Base-by-base conservation (phyloP, 345 rosid species). In the Hibiscus trionum region DNA sequence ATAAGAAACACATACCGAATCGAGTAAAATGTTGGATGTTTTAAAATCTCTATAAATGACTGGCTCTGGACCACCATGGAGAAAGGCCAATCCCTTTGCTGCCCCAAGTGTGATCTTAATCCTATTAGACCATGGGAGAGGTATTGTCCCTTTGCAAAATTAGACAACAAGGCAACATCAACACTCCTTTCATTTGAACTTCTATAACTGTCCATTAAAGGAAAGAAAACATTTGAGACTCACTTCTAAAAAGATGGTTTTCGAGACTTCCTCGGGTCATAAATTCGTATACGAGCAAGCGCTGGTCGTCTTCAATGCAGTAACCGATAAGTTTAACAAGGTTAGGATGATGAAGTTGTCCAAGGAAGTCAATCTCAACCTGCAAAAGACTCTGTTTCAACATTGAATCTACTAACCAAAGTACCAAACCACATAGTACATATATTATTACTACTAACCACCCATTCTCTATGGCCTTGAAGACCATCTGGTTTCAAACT, bases 231-330 rank as follows among this genome's bases (percentile, higher is more conserved):
- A 63, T 37, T 12, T 63, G 11, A n/a, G 53, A 82, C 94, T 80
- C 81, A 95, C 99, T 90, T 82, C 97, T 86, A 77, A 95, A 95
- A 57, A 95, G 95, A 82, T 95, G 99, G 77, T 95, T 92, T 86
- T 95, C 99, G 71, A 95, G 86, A 81, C 98, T 94, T 81, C 98
- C 98, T 4, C 97, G 87, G 67, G 97, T 90, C 97, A 91, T 88
- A 69, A 94, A 94, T 78, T 91, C 98, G 47, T 94, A 94, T 24
- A 88, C 98, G 77, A 94, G 92, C 77, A 95, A 82, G 77, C 94
- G 87, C 62, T 90, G 97, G 61, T 95, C 97, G 74, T 92, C 98
- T 82, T 95, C 98, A 15, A 87, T 81, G 82, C 99, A 95, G 84
- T 87, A 92, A 67, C 97, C 99, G 27, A 92, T 77, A 73, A 95